Conservation (phyloP, 176 grass and related monocot species). For the Triticum aestivum region IWGSC_CS_RefSeq_v2.1 NC_057801.1:502258300-502258799, state of each 20-base stretch:
- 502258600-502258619: conserved; percentile 97
- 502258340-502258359: neutral
- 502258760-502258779: conserved; percentile 62
- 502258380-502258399: neutral
- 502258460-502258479: neutral
- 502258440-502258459: neutral
- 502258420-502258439: neutral
- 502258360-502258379: neutral
- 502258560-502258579: conserved; percentile 96
- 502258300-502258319: neutral
- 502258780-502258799: conserved; percentile 76
- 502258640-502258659: conserved; percentile 15
- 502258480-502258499: conserved; percentile 4
- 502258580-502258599: conserved; percentile 97
- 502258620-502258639: conserved; percentile 20
- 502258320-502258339: neutral
- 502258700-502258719: conserved; percentile 43
- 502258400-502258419: neutral
- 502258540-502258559: conserved; percentile 79
- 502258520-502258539: conserved; percentile 91
- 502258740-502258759: conserved; percentile 88
- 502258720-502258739: conserved; percentile 91
- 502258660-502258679: neutral
- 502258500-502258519: conserved; percentile 93
- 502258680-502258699: conserved; percentile 10